Conservation (phyloP, 2,329 filamentous ascomycete genomes). For the Didymella glomerata region DNA sequence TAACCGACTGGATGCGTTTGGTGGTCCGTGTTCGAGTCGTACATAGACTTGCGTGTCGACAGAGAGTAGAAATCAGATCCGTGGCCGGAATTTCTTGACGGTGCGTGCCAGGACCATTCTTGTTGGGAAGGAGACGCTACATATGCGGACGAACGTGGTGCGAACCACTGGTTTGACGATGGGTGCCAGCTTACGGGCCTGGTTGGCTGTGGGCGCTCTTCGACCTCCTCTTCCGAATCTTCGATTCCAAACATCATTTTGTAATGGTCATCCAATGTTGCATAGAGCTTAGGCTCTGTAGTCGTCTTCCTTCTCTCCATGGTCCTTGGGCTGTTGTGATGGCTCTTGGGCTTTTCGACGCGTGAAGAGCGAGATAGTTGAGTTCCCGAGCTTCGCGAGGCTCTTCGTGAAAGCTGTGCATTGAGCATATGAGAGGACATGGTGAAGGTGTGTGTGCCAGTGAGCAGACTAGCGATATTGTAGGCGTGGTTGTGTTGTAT, state of each 20-base stretch:
- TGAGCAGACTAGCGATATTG: slow-evolving; percentile 20
- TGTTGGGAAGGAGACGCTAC: slow-evolving; percentile 38
- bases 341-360: slow-evolving; percentile 52
- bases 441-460: slow-evolving; percentile 31
- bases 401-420: slow-evolving; percentile 41
- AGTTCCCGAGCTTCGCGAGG: slow-evolving; percentile 45
- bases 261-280: slow-evolving; percentile 53
- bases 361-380: slow-evolving; percentile 45
- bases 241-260: slow-evolving; percentile 53
- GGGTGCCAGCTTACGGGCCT: slow-evolving; percentile 81
- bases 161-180: slow-evolving; percentile 59
- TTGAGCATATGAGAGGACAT: slow-evolving; percentile 41
- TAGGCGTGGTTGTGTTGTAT: slow-evolving; percentile 9
- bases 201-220: slow-evolving; percentile 38
- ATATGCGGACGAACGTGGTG: slow-evolving; percentile 32
- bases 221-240: slow-evolving; percentile 36
- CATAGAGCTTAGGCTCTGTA: slow-evolving; percentile 49
- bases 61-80: slow-evolving; percentile 49
- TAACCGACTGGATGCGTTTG: slow-evolving; percentile 26
- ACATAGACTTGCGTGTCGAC: slow-evolving; percentile 46
- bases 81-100: slow-evolving; percentile 38
- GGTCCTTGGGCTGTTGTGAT: slow-evolving; percentile 49
- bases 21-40: slow-evolving; percentile 31
- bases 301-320: slow-evolving; percentile 52
- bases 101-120: slow-evolving; percentile 38